Conservation (phyloP, 75 land plant species). For the Pinus tabuliformis region DNA sequence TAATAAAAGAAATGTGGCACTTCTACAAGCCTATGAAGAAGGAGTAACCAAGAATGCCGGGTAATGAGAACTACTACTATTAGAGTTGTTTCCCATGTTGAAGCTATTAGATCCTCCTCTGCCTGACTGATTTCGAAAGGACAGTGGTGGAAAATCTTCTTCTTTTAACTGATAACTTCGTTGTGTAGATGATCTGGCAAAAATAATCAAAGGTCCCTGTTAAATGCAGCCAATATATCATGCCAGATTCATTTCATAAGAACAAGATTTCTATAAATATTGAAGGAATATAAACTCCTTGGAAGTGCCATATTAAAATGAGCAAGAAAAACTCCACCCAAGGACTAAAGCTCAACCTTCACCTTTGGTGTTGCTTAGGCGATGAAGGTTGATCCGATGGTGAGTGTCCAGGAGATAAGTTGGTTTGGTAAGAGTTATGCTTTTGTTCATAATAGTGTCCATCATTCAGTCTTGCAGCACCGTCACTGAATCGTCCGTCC, state of each 20-base stretch:
- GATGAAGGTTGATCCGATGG: slow-evolving; percentile 67
- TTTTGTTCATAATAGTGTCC: slow-evolving; percentile 34
- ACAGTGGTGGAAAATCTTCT: slow-evolving; percentile 50
- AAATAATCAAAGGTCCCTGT: slow-evolving; percentile 50
- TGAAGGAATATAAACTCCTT: not conserved
- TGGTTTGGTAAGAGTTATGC: slow-evolving; percentile 18
- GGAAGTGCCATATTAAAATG: not conserved
- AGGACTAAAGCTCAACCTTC: slow-evolving; percentile 7
- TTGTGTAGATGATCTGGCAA: slow-evolving; percentile 34
- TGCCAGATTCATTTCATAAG: slow-evolving; percentile 4
- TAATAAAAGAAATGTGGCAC: not conserved
- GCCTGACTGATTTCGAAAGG: slow-evolving; percentile 22
- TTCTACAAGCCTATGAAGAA: not conserved
- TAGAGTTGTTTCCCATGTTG: slow-evolving; percentile 10
- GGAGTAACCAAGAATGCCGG: slow-evolving; percentile 16
- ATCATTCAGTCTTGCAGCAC: slow-evolving; percentile 17
- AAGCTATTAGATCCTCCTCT: slow-evolving; percentile 15
- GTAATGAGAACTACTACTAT: slow-evolving; percentile 14
- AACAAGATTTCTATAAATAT: not conserved
- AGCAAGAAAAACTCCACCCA: slow-evolving; percentile 2
- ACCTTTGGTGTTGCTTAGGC: slow-evolving; percentile 47
- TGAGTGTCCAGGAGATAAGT: slow-evolving; percentile 25
- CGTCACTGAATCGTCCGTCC: slow-evolving; percentile 11
- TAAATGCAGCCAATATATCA: slow-evolving; percentile 19
- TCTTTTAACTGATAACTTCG: slow-evolving; percentile 38